Conservation (phyloP, 768 basidiomycete species). For the Sarcodon aspratus region DNA sequence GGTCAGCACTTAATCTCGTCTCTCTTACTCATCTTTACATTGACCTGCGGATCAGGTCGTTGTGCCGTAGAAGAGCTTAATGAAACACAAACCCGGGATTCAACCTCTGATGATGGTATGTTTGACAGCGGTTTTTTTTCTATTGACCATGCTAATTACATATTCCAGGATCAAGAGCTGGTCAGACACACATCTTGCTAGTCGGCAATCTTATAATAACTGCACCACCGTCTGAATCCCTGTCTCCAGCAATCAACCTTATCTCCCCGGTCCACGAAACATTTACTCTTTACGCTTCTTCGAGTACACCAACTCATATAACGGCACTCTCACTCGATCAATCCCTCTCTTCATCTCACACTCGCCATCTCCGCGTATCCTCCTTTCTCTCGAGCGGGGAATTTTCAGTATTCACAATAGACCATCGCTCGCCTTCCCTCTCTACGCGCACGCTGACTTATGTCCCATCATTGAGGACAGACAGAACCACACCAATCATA, state of each 20-base stretch:
- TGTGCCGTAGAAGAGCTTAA: slow-evolving; percentile 30
- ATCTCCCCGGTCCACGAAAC: slow-evolving; percentile 20
- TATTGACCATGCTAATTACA: slow-evolving; percentile 2
- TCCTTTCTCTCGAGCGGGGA: slow-evolving; percentile 61
- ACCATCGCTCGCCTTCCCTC: slow-evolving; percentile 29
- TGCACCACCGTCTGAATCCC: slow-evolving; percentile 30
- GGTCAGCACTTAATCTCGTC: slow-evolving; percentile 30
- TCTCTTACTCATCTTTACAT: background rate
- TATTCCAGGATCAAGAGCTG: background rate
- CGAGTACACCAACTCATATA: slow-evolving; percentile 30
- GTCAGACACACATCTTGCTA: slow-evolving; percentile 35
- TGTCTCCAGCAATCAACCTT: slow-evolving; percentile 25
- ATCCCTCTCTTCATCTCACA: slow-evolving; percentile 37
- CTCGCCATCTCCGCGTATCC: slow-evolving; percentile 32
- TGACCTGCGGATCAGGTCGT: slow-evolving; percentile 36
- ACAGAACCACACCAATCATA: slow-evolving; percentile 34
- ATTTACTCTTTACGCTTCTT: slow-evolving; percentile 33
- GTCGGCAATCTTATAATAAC: slow-evolving; percentile 50
- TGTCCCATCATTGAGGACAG: slow-evolving; percentile 26
- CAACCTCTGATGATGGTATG: no score
- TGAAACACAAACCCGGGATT: background rate
- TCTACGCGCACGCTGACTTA: slow-evolving; percentile 35
- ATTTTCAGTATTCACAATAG: slow-evolving; percentile 47
- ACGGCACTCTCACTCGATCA: slow-evolving; percentile 69
- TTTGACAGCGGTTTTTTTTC: background rate